Evolutionary conservation across 1,284 basidiomycete genomes (phyloP), one percentile per base, ranked within the genome.

Genomic region (Pterulicium gracile): DNA sequence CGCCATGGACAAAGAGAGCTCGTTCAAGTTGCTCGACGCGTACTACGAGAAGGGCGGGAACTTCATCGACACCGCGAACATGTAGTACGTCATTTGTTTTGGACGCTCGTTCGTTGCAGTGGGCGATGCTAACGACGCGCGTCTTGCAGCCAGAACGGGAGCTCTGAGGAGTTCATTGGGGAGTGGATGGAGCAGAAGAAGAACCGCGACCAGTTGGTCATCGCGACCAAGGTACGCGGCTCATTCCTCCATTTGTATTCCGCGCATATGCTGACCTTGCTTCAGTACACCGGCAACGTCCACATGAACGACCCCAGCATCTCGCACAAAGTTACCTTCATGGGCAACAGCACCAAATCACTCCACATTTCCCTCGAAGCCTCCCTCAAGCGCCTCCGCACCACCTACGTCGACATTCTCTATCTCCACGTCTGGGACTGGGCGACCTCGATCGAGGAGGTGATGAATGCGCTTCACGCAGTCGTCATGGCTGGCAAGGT

Each of bases 61-160:
- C 52, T 70, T 71, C 44, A 68, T 73, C 48, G 70, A 75, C 46
- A 75, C 71, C 0, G 60, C 72, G 20, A 72, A 68, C 18, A 10
- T 10, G 10, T 41, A 41, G 39, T 41, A 41, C 7, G 39, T 19
- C 19, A 10, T 41, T 10, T 41, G n/a, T n/a, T n/a, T n/a, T n/a
- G n/a, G n/a, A n/a, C n/a, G n/a, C 18, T 19, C 7, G 7, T 10
- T 41, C 19, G 13, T 10, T 7, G 19, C 7, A 15, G 19, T 15
- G 18, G 10, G 13, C 10, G 7, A 41, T 41, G 7, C 10, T n/a
- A 7, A 41, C 39, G 7, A 7, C 7, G 10, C 7, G 7, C 7
- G 18, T 10, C 7, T 10, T 41, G 13, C 18, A 41, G 39, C 19
- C 39, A 41, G 18, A 19, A 41, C 18, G 18, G 7, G 7, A 10